Base-by-base conservation (phyloP, 805 yeast species). In the Myxozyma melibiosi region DNA sequence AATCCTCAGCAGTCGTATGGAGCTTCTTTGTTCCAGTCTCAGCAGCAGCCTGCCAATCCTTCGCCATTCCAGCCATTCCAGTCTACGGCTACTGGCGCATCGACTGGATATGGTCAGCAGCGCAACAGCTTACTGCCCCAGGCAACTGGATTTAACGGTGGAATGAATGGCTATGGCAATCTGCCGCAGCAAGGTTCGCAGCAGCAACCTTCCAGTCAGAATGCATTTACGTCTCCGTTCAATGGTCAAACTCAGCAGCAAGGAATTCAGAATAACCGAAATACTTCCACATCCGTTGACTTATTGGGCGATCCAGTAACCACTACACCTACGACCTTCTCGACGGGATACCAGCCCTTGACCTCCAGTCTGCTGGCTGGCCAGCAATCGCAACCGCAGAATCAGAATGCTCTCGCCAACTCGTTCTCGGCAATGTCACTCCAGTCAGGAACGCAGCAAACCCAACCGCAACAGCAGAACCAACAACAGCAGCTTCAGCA, bases 21-120 rank as follows among this genome's bases (percentile, higher is more conserved):
- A 22, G 57, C 48, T 38, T 67, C 60, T 33, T 65, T 60, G 33
- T 66, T 62, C 35, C 61, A 22, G 14, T 59, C 58, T 39, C 68
- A 64, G 54, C 58, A 54, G 40, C 62, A 49, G 39, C 65, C 61
- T 28, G 51, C 47, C 6, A 24, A 18, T 4, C 3, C 4, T 20
- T 4, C 28, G 18, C 49, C 31, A 28, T 43, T n/a, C 39, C 63
- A 46, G 42, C 65, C 54, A 48, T 62, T 49, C 20, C 69, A 58
- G 38, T 37, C 48, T 30, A 39, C 48, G 25, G 13, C 31, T 5
- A 30, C 45, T 18, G 4, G 35, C 33, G 27, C 44, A 41, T 27
- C 49, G 28, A 51, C 43, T 13, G 44, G 44, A 39, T 39, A 35
- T 28, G 51, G 34, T 45, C 57, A 50, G 34, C 53, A n/a, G 16